Conservation (phyloP, 768 basidiomycete species). For the Suillus decipiens region DNA sequence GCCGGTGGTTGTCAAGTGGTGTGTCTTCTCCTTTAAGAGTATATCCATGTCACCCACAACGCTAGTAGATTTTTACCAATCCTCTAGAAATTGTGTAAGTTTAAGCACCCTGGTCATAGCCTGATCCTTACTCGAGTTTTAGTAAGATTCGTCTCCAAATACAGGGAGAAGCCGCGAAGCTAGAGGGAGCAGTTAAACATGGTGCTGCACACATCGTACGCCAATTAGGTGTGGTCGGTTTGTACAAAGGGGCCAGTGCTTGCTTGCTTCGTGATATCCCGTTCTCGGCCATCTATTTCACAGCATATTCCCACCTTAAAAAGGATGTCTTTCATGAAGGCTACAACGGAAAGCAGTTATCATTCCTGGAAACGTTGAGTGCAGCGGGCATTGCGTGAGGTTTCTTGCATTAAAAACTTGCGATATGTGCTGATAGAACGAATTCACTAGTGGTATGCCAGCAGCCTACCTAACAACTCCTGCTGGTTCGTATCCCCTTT, state of each 20-base stretch:
- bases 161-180: constrained; percentile 93
- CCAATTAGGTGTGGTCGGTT: constrained; percentile 87
- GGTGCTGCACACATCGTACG: constrained; percentile 93
- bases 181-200: constrained; percentile 75
- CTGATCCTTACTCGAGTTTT: constrained; percentile 12
- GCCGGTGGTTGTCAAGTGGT: constrained; percentile 99
- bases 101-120: background rate
- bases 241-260: constrained; percentile 92
- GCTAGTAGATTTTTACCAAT: constrained; percentile 87
- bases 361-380: constrained; percentile 85
- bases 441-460: constrained; percentile 83
- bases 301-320: constrained; percentile 87
- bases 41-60: constrained; percentile 13
- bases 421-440: constrained; percentile 29
- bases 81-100: constrained; percentile 93
- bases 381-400: constrained; percentile 83
- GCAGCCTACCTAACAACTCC: constrained; percentile 94
- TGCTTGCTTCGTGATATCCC: constrained; percentile 96
- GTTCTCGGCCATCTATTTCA: constrained; percentile 93
- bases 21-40: constrained; percentile 35
- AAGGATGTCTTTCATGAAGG: constrained; percentile 95
- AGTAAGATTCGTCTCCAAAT: constrained; percentile 94
- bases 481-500: constrained; percentile 54
- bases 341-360: constrained; percentile 89
- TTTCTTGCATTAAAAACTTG: constrained; percentile 18